A percentile compares a stretch with the other conserved stretches of the same genome.
These are phyloP conservation scores for Jacaranda copaia DNA, from an alignment of 257 asterid genomes.

Conservation along the genomic window DNA sequence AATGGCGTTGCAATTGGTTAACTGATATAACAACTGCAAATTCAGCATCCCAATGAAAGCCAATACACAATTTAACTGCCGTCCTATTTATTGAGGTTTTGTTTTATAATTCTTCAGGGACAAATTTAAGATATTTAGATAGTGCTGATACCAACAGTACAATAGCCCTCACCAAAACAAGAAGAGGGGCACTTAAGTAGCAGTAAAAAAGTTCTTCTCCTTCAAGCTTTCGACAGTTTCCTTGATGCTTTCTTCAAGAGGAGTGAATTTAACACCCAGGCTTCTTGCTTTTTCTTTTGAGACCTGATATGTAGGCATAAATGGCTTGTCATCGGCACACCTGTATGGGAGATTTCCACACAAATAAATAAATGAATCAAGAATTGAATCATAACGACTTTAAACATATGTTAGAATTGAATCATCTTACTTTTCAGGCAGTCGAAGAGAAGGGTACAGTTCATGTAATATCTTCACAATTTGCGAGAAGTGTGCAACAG, in stretches of 20 bases:
- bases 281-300: conserved; percentile 66
- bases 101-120: background rate
- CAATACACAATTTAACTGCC: background rate
- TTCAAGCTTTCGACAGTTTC: conserved; percentile 76
- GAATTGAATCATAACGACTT: too few species aligned
- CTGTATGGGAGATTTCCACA: conserved; percentile 35
- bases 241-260: conserved; percentile 68
- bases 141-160: background rate
- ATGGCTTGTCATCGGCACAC: conserved; percentile 79
- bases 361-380: background rate
- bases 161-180: background rate
- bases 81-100: background rate
- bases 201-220: conserved; percentile 58
- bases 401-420: background rate
- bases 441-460: conserved; percentile 58
- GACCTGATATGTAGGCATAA: conserved; percentile 61
- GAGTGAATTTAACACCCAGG: conserved; percentile 63
- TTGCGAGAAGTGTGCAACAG: conserved; percentile 60
- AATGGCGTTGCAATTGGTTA: background rate
- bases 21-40: conserved; percentile 6
- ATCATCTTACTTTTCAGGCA: conserved; percentile 68
- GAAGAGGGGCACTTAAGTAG: conserved; percentile 30
- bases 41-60: conserved; percentile 24
- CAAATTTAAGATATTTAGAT: background rate
- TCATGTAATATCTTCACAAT: conserved; percentile 52